Evolutionary conservation across 805 yeast genomes (phyloP), one percentile per base, ranked within the genome.

Genomic region (Cyberlindnera lachancei): DNA sequence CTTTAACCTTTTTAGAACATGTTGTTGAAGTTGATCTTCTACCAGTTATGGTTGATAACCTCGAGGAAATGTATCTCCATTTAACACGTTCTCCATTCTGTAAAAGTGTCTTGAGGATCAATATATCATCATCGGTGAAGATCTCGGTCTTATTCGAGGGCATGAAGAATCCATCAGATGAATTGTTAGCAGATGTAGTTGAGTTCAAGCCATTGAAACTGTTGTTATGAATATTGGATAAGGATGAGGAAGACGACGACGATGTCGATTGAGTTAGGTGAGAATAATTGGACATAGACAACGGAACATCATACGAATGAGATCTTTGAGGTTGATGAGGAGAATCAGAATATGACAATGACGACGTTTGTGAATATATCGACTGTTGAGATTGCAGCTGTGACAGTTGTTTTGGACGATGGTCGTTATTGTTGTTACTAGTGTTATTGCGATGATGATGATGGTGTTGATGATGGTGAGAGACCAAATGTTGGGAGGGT

Each of bases 21-120:
- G 75, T 74, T 3, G 70, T 58, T 4, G 75, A 67, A 5, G 78
- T 68, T 8, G 53, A 50, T 20, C 52, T 31, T 37, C 53, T 37
- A 5, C 51, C 53, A 15, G 50, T 44, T 12, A 34, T 23, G 60
- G 66, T 26, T 62, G 66, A 45, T 59, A 71, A 33, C 48, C 50
- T 42, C 6, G 46, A 42, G 1, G 80, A 69, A 42, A 75, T 64
- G 45, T 63, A 73, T 46, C 69, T 68, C 81, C 81, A 74, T 45
- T 74, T 74, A 42, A 68, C 67, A 35, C 70, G 62, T 41, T 74
- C 81, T 4, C 74, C 79, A 4, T 64, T 56, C 15, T 61, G 63
- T 32, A 75, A 56, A 28, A 74, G 49, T 28, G 66, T 68, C 36
- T 61, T 58, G 35, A 74, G 59, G 15, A 68, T 62, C 28, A 60